These are phyloP conservation scores for Populus hybrid DNA, from an alignment of 441 rosid genomes.

Conservation along the genomic window DNA sequence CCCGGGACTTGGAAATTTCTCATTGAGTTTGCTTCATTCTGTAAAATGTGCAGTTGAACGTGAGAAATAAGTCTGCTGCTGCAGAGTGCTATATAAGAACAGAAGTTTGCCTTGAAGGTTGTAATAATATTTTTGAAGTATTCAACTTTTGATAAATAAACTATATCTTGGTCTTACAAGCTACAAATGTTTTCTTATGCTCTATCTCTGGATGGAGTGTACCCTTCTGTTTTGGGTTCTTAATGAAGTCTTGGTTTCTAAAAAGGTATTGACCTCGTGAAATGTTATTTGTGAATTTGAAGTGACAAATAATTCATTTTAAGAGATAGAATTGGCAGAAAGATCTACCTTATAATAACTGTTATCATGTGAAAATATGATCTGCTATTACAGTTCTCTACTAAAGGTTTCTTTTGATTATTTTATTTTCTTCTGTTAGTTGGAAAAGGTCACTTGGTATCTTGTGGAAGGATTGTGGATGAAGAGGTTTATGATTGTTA, in stretches of 20 bases:
- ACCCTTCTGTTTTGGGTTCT: background rate
- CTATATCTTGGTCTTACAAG: slow-evolving; percentile 11
- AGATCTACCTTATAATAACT: background rate
- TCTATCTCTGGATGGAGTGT: background rate
- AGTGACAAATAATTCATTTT: background rate
- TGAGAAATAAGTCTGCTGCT: slow-evolving; percentile 95
- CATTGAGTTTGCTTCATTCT: slow-evolving; percentile 16
- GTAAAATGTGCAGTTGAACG: slow-evolving; percentile 69
- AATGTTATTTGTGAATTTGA: background rate
- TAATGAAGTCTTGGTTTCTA: background rate
- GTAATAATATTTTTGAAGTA: slow-evolving; percentile 5
- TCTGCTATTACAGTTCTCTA: background rate
- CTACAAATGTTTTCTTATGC: slow-evolving; percentile 13
- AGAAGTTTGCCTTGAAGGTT: slow-evolving; percentile 97
- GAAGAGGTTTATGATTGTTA: background rate
- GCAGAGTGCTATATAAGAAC: slow-evolving; percentile 91
- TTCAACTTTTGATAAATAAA: background rate
- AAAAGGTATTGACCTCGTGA: background rate
- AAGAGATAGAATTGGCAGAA: background rate
- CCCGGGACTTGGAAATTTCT: slow-evolving; percentile 8
- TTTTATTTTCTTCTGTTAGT: background rate
- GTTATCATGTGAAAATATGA: background rate
- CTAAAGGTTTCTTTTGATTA: slow-evolving; percentile 4
- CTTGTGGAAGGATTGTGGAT: background rate
- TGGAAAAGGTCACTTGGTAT: background rate